A percentile compares a stretch with the other conserved stretches of the same genome.
phyloP scores from a whole-genome alignment of 306 rosid species.

The Citrullus colocynthis region DNA sequence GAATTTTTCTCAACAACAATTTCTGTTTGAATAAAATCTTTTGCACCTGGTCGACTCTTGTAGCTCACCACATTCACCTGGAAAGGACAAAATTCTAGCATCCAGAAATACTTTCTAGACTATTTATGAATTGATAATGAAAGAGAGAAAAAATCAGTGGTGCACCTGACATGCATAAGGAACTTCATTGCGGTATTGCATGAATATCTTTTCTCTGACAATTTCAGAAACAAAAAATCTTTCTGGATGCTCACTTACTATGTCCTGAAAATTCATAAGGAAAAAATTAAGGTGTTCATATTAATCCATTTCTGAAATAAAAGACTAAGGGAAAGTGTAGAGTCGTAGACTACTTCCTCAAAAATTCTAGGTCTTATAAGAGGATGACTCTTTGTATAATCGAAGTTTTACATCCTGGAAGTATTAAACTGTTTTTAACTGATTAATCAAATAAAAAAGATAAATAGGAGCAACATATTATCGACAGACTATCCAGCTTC shows the following conservation, averaged over 20 bases:
- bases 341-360: neutral
- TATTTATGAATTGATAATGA: neutral
- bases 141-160: neutral
- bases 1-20: slow-evolving; percentile 74
- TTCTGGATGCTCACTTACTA: slow-evolving; percentile 93
- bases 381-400: neutral
- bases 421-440: neutral
- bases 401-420: neutral
- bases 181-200: slow-evolving; percentile 87
- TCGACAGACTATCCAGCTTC: neutral
- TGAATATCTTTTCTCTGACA: slow-evolving; percentile 86
- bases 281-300: slow-evolving; percentile 15
- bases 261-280: slow-evolving; percentile 50
- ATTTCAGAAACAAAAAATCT: slow-evolving; percentile 88
- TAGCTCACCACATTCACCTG: slow-evolving; percentile 90
- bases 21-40: slow-evolving; percentile 88
- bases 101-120: neutral
- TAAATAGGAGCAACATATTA: neutral
- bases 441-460: neutral
- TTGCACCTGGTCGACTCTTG: slow-evolving; percentile 73
- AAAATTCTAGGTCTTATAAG: neutral
- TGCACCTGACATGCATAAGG: slow-evolving; percentile 92
- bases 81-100: neutral
- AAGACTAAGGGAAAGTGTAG: neutral
- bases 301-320: neutral